Evolutionary conservation across 2,329 filamentous ascomycete genomes (phyloP), one percentile per base, ranked within the genome.

Genomic region (Colletotrichum orbiculare): DNA sequence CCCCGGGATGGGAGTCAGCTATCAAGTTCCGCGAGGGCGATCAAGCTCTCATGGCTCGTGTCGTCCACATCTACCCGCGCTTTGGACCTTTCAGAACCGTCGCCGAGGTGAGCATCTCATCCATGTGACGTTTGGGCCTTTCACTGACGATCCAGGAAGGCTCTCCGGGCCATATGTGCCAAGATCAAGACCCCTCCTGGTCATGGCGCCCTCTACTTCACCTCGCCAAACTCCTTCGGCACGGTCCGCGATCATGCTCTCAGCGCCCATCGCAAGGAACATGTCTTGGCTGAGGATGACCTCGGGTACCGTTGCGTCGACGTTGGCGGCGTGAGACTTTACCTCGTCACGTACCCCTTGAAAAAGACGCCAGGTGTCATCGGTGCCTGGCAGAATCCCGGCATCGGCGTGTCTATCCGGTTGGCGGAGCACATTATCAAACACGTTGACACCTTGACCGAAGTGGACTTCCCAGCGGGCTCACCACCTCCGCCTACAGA

Each of bases 41-140:
- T 54, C 67, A 61, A 35, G 60, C 69, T 10, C 53, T 78, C 1
- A 56, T 83, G n/a, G 49, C 71, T 39, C 71, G 55, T 15, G 48
- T 84, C 2, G 74, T 75, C 54, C 78, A 81, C 60, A 75, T 84
- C 35, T 85, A 85, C 52, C 83, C 83, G 10, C 78, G 83, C 4
- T 81, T 84, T 63, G 67, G 71, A 1, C 82, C 83, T 1, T 81
- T 75, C n/a, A 74, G 77, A 0, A 71, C 71, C 37, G 71, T 74
- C 15, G 73, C 72, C 3, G 61, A 73, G 69, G 80, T 81, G 65
- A 70, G 72, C 60, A 25, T 5, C 25, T 49, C 13, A 46, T 54
- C 34, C 13, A n/a, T 9, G 46, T 57, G 11, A 15, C 35, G 49
- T 2, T 9, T 41, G 17, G 33, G 4, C 5, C 54, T 65, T 6